Base-by-base conservation (phyloP, 164 flowering plant species). In the Aristolochia fimbriata region DNA sequence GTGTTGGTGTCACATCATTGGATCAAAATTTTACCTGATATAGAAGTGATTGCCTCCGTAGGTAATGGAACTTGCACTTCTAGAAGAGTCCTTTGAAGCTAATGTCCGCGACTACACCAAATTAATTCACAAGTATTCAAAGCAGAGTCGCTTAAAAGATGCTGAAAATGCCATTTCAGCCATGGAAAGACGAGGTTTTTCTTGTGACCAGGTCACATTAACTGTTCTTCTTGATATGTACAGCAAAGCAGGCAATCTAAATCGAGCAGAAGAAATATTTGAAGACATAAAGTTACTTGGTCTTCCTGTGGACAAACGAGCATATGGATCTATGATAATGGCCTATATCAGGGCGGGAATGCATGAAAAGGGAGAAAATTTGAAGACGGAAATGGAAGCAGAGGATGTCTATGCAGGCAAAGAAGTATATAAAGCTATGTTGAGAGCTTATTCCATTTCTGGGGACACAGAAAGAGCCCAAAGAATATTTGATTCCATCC, bases 271-370 rank as follows among this genome's bases (percentile, higher is more conserved):
- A 66, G 80, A 82, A 64, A 70, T 77, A 57, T 93, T 89, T 55
- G 80, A 84, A 63, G 88, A 87, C 63, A 68, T 92, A 64, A 81
- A 72, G 69, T 64, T 82, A 65, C 88, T 89, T 12, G 90, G 94
- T 0, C 60, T 78, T 45, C 83, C 85, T 22, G 60, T 86, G 68
- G 97, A 89, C 65, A 78, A 71, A 61, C 75, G 86, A 71, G 81
- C 94, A 0, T 89, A 84, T 63, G 98, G 97, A 12, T 72, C 98
- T 20, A 93, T 87, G 83, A 74, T 89, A 65, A 87, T 89, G 97
- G 97, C 92, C 58, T 83, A 90, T 55, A 65, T 89, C 14, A 78
- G 97, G 73, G 92, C 82, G 47, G 92, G 88, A 64, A 73, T 69
- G 79, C 77, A 74, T 20, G 76, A 71, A 3, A 64, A 43, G 50